Conservation (phyloP, 768 basidiomycete genomes). For the Mrakia hoshinonis region DNA sequence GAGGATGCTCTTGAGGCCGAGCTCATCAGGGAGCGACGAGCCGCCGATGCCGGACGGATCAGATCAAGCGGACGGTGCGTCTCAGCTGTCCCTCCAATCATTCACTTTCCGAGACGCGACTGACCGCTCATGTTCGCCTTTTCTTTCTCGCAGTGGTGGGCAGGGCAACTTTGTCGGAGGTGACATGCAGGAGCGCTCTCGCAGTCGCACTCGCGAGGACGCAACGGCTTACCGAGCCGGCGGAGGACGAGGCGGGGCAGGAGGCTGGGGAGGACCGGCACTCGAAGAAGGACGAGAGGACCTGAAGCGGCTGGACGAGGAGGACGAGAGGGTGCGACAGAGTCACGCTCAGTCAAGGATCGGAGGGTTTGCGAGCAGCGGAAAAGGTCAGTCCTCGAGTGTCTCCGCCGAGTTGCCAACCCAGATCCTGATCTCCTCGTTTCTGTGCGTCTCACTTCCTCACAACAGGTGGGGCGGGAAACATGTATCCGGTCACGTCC, state of each 20-base stretch:
- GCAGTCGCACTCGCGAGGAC: background rate
- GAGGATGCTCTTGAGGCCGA: constrained; percentile 28
- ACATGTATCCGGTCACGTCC: background rate
- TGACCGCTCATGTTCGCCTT: background rate
- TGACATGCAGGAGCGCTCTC: background rate
- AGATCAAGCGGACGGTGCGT: constrained; percentile 16
- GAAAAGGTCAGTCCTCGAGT: background rate
- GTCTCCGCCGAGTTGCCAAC: too few species aligned
- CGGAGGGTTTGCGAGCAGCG: background rate
- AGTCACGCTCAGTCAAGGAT: background rate
- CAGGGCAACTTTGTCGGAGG: constrained; percentile 3
- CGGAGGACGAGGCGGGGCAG: background rate
- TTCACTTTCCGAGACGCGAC: too few species aligned
- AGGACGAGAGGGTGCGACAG: constrained; percentile 18
- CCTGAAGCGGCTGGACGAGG: constrained; percentile 17
- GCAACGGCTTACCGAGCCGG: background rate
- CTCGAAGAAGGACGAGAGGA: background rate
- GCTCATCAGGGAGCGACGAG: constrained; percentile 18
- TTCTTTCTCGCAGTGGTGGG: background rate
- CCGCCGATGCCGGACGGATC: constrained; percentile 11
- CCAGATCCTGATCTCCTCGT: too few species aligned
- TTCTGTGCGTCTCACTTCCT: background rate
- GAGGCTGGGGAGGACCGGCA: background rate
- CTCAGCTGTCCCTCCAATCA: background rate
- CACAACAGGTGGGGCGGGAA: constrained; percentile 1